Percentiles rank a stretch among this genome's conserved stretches.
Conservation (phyloP, 352 stramenopile species). For the Thraustochytrium striatum region DNA sequence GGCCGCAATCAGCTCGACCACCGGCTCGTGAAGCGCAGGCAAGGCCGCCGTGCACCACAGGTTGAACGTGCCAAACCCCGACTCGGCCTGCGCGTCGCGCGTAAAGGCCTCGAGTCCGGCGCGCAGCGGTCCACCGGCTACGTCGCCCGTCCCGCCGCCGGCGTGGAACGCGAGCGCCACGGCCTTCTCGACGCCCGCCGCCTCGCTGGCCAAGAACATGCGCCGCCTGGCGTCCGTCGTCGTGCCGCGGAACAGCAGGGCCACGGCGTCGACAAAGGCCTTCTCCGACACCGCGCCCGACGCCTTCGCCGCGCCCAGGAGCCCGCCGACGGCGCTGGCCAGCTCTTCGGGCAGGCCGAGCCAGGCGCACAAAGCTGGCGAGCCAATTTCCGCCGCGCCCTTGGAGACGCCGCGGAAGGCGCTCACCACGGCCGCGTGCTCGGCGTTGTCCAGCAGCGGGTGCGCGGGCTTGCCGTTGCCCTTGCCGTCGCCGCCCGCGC, state of each 20-base stretch:
- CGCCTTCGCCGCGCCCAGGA: not conserved
- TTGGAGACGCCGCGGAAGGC: not conserved
- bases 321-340: not conserved
- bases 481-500: not conserved
- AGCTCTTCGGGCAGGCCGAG: not conserved
- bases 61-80: conserved; percentile 12
- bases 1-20: not conserved
- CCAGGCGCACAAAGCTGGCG: not conserved
- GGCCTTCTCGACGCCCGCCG: not conserved
- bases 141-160: not conserved
- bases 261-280: not conserved
- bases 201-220: not conserved
- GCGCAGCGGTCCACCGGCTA: not conserved
- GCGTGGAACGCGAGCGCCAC: conserved; percentile 23
- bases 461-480: not conserved
- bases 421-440: not conserved
- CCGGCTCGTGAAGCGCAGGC: not conserved
- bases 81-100: not conserved
- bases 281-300: not conserved
- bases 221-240: not conserved
- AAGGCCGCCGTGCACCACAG: conserved; percentile 17
- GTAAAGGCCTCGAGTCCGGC: not conserved
- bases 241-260: not conserved
- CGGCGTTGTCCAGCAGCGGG: not conserved
- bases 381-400: not conserved